Conservation (phyloP, 768 basidiomycete species). For the Coprinopsis cinerea region DNA sequence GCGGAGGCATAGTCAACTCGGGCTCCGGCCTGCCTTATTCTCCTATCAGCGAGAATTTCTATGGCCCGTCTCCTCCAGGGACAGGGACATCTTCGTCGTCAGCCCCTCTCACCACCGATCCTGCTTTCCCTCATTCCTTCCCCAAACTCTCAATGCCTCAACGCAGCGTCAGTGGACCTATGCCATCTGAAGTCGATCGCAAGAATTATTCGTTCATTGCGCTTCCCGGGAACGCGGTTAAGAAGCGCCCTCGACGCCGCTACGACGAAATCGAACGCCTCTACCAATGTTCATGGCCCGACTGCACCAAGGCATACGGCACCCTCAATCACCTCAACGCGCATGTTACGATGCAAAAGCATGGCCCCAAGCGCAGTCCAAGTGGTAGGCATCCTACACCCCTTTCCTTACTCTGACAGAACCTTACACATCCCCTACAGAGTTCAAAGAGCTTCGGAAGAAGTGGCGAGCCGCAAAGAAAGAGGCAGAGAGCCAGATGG, state of each 20-base stretch:
- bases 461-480: slow-evolving; percentile 95
- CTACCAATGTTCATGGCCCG: slow-evolving; percentile 80
- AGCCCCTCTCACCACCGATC: slow-evolving; percentile 23
- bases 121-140: slow-evolving; percentile 21
- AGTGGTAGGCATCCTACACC: slow-evolving; percentile 52
- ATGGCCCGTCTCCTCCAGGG: slow-evolving; percentile 57
- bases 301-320: slow-evolving; percentile 81
- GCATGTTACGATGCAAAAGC: slow-evolving; percentile 97
- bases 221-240: slow-evolving; percentile 73
- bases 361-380: slow-evolving; percentile 85
- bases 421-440: slow-evolving; percentile 35
- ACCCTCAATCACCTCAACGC: slow-evolving; percentile 97
- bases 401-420: slow-evolving; percentile 15
- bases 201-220: slow-evolving; percentile 83
- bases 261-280: slow-evolving; percentile 96
- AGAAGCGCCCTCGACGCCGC: slow-evolving; percentile 77
- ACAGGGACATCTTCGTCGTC: slow-evolving; percentile 56
- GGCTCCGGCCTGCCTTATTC: slow-evolving; percentile 39
- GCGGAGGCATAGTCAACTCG: slow-evolving; percentile 31
- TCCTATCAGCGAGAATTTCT: slow-evolving; percentile 42
- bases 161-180: slow-evolving; percentile 21
- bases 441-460: slow-evolving; percentile 97
- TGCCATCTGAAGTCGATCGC: slow-evolving; percentile 30
- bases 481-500: slow-evolving; percentile 39
- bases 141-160: slow-evolving; percentile 24